These are phyloP conservation scores for Rhodofomes roseus DNA, from an alignment of 1,284 basidiomycete genomes.

Conservation along the genomic window DNA sequence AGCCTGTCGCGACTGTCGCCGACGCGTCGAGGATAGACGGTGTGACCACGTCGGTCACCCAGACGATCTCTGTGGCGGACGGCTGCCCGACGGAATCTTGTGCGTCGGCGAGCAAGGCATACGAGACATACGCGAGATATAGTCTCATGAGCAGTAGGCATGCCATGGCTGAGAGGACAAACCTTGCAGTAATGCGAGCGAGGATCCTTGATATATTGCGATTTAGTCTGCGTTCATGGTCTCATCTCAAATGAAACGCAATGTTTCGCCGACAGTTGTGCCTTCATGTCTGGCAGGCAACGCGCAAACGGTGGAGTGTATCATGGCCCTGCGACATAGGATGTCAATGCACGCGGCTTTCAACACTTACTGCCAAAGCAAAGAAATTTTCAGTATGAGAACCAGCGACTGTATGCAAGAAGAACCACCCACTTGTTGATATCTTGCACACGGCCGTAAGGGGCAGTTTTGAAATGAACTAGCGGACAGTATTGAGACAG, in stretches of 20 bases:
- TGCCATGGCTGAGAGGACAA: not conserved
- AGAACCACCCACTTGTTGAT: not conserved
- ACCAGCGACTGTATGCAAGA: not conserved
- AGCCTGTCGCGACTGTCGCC: slow-evolving; percentile 9
- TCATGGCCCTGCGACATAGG: not conserved
- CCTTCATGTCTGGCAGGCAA: too few relatives aligned
- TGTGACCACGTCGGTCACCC: slow-evolving; percentile 16
- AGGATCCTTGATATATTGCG: not conserved
- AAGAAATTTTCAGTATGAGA: not conserved
- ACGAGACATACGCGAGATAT: not conserved
- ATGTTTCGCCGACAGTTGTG: too few relatives aligned
- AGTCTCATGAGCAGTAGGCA: not conserved
- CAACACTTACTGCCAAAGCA: not conserved
- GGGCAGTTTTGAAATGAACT: not conserved
- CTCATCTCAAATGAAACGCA: not conserved
- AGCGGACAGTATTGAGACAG: too few relatives aligned
- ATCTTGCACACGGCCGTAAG: not conserved
- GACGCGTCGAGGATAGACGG: slow-evolving; percentile 10
- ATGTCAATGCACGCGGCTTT: not conserved
- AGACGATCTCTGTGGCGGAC: slow-evolving; percentile 8
- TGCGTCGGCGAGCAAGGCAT: not conserved
- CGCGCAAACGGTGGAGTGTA: too few relatives aligned
- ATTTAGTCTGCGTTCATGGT: not conserved
- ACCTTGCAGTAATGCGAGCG: not conserved
- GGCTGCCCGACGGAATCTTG: slow-evolving; percentile 10